Conservation (phyloP, 1,139 yeast species). For the Scheffersomyces segobiensis region DNA sequence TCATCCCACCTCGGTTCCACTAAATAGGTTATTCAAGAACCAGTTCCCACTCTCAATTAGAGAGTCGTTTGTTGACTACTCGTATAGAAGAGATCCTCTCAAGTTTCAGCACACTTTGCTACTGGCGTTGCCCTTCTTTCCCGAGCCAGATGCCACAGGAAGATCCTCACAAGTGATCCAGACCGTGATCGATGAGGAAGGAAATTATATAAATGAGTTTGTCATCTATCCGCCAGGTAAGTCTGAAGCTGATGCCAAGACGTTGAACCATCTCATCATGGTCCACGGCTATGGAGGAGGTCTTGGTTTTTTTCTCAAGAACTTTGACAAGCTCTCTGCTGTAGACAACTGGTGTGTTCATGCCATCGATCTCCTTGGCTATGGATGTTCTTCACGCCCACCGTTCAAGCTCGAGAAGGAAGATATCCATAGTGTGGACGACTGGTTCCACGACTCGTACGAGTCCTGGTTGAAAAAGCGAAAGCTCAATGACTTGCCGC, state of each 20-base stretch:
- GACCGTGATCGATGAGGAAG: constrained; percentile 41
- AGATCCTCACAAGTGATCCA: constrained; percentile 33
- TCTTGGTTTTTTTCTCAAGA: constrained; percentile 66
- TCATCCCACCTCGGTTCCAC: constrained; percentile 64
- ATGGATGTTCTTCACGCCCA: constrained; percentile 73
- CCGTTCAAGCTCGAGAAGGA: constrained; percentile 37
- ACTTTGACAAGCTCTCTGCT: constrained; percentile 47
- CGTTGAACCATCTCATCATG: constrained; percentile 59
- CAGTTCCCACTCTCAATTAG: constrained; percentile 57
- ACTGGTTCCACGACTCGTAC: constrained; percentile 55
- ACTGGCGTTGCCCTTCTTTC: constrained; percentile 40
- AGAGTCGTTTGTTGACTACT: constrained; percentile 56
- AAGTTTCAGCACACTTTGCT: constrained; percentile 56
- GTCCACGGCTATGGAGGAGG: constrained; percentile 84
- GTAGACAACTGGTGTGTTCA: constrained; percentile 60
- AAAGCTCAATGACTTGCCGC: constrained; percentile 20
- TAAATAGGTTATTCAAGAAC: constrained; percentile 49
- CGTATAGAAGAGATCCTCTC: constrained; percentile 38
- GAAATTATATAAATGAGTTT: constrained; percentile 62
- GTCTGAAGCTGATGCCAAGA: constrained; percentile 23
- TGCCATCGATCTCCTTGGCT: constrained; percentile 73
- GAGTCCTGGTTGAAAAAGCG: constrained; percentile 45
- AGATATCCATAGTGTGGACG: constrained; percentile 41
- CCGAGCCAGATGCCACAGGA: constrained; percentile 31
- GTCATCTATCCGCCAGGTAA: constrained; percentile 51